Percentiles rank a stretch among this genome's conserved stretches.
Evolutionary conservation across 345 rosid species (phyloP).

Genomic region (Kernera saxatilis): DNA sequence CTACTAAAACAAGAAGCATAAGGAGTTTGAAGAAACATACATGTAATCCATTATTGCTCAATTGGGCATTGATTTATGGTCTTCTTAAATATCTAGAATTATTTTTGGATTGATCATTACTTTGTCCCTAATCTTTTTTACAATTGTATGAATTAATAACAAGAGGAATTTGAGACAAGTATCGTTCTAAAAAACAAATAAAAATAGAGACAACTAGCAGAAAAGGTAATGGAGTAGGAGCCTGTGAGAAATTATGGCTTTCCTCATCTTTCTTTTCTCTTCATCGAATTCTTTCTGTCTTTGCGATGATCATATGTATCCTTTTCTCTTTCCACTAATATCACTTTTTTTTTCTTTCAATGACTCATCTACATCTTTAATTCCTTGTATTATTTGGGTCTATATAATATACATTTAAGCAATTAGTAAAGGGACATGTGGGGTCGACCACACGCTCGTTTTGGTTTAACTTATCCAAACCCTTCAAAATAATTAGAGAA

Average conservation of each 20-base stretch:
- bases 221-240: not conserved
- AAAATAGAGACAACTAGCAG: not conserved
- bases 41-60: not conserved
- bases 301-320: not conserved
- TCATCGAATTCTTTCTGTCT: not conserved
- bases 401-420: not conserved
- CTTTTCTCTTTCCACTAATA: not conserved
- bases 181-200: no score
- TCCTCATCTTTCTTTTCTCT: not conserved
- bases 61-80: not conserved
- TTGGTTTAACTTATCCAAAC: not conserved
- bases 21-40: not conserved
- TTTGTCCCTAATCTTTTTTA: not conserved
- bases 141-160: not conserved
- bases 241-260: not conserved
- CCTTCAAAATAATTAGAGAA: not conserved
- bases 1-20: not conserved
- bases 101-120: not conserved
- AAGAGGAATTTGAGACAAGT: no score
- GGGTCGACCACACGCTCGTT: conserved; percentile 32
- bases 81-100: not conserved
- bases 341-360: not conserved
- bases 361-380: not conserved
- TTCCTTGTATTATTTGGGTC: not conserved
- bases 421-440: conserved; percentile 11